These are phyloP conservation scores for Cupressus sempervirens DNA, from an alignment of 75 land plant genomes.

Conservation along the genomic window DNA sequence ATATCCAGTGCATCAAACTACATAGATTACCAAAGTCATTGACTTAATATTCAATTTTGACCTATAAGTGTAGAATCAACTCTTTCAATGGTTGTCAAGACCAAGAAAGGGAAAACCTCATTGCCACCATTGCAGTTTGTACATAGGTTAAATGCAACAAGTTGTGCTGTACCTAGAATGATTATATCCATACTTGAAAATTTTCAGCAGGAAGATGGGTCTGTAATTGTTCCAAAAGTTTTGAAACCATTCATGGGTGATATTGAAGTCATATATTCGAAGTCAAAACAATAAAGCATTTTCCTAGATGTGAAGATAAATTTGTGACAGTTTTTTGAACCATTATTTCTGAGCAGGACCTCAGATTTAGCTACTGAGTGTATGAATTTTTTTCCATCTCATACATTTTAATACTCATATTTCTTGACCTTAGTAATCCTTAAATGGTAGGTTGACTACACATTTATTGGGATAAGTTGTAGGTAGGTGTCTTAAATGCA, in stretches of 20 bases:
- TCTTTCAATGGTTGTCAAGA: constrained; percentile 12
- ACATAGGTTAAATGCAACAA: constrained; percentile 95
- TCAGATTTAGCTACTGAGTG: neutral
- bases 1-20: constrained; percentile 98
- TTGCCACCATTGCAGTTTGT: constrained; percentile 62
- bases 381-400: neutral
- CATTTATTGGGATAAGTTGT: neutral
- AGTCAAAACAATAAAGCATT: constrained; percentile 15
- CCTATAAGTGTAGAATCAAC: constrained; percentile 34
- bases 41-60: constrained; percentile 82
- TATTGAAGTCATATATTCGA: constrained; percentile 39
- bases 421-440: neutral
- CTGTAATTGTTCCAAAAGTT: constrained; percentile 75
- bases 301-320: neutral
- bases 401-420: neutral
- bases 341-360: neutral
- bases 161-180: constrained; percentile 97
- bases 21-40: constrained; percentile 93
- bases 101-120: constrained; percentile 49
- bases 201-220: constrained; percentile 89
- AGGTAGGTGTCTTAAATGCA: neutral
- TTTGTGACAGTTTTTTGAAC: neutral
- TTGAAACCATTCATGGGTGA: constrained; percentile 90
- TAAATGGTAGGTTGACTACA: neutral
- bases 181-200: constrained; percentile 86